Base-by-base conservation (phyloP, 1,284 basidiomycete species). In the Pseudozyma hubeiensis region DNA sequence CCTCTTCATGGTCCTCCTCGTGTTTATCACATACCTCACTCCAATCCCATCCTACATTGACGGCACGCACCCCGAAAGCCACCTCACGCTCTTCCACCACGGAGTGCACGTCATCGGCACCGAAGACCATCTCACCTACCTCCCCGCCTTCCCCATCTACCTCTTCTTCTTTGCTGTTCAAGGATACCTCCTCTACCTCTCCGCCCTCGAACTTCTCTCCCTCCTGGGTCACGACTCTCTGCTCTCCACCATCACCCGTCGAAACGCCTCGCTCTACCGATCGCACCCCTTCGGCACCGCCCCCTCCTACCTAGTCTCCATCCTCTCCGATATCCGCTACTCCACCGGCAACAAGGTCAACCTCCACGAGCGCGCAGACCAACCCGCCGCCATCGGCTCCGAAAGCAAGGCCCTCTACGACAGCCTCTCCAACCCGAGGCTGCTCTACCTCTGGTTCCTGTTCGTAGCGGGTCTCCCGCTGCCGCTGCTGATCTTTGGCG, bases 131-230 rank as follows among this genome's bases (percentile, higher is more conserved):
- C 57, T 84, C 13, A 78, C 77, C 44, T 80, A 80, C 44, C 75
- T 84, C 37, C 82, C 82, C 16, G 81, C 80, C 0, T 75, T 78
- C 41, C 82, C 82, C 10, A 78, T 84, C 71, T 84, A 84, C 69
- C 19, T 79, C 14, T 13, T 77, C 67, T 78, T 79, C 60, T 74
- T 81, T 39, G 40, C 55, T 16, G 44, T 61, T 39, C 77, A 78
- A 51, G 77, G 75, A 31, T 65, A 64, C 56, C 39, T 80, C 31
- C 64, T 84, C 46, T 75, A 53, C 53, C 54, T 67, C 8, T 69
- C 72, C 0, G 46, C 40, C 0, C 45, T 72, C 53, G 82, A 84
- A 53, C 53, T 77, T 10, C 53, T 78, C 17, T 63, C 70, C 11
- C 52, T 65, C 19, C 73, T 81, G 72, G 75, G 73, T 24, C 64